These are phyloP conservation scores for Coffea eugenioides DNA, from an alignment of 257 asterid genomes.

Conservation along the genomic window DNA sequence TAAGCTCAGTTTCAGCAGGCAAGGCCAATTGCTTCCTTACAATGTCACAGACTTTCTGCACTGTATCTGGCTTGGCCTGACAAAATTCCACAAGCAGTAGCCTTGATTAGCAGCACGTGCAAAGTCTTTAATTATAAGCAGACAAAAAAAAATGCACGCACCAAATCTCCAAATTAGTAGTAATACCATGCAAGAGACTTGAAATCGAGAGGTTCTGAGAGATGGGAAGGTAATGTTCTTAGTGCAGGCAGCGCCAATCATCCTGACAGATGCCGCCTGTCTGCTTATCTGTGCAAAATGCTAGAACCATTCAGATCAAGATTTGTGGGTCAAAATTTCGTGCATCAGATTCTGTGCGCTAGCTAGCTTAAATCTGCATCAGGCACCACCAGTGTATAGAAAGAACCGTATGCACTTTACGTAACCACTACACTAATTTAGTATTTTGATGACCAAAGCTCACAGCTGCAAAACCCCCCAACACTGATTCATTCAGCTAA, in stretches of 20 bases:
- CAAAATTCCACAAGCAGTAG: neutral
- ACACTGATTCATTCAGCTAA: too few species aligned
- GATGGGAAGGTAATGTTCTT: conserved; percentile 31
- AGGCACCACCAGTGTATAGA: too few species aligned
- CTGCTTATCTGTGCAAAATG: neutral
- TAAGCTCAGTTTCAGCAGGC: conserved; percentile 44
- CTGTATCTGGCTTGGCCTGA: conserved; percentile 67
- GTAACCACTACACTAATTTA: too few species aligned
- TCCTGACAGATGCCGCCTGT: neutral
- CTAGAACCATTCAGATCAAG: too few species aligned
- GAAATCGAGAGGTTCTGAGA: conserved; percentile 42
- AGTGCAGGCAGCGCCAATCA: conserved; percentile 28
- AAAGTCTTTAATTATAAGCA: neutral
- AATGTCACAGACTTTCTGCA: conserved; percentile 59
- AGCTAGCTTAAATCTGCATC: too few species aligned
- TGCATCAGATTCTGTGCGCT: too few species aligned
- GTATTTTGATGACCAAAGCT: too few species aligned
- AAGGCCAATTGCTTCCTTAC: conserved; percentile 71
- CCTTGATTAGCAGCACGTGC: neutral
- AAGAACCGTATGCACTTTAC: too few species aligned
- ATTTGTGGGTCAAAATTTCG: too few species aligned
- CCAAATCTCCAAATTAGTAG: neutral
- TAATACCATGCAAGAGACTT: conserved; percentile 41
- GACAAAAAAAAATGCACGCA: neutral
- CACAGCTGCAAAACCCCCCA: too few species aligned